phyloP scores from a whole-genome alignment of 2,329 filamentous ascomycete genomes.

The Xylaria multiplex region DNA sequence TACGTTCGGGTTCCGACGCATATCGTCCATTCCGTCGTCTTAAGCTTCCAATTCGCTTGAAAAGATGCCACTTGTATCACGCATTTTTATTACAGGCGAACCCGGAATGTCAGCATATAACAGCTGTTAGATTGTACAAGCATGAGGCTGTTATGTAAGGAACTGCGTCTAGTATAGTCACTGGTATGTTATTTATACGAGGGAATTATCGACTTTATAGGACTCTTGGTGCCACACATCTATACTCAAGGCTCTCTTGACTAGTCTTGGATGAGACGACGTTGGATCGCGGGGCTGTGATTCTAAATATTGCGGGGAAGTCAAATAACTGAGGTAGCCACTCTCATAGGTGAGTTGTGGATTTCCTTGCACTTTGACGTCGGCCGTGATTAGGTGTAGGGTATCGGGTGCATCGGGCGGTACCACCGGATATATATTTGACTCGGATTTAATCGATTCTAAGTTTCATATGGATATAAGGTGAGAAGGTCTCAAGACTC shows the following conservation, averaged over 20 bases:
- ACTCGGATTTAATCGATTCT: constrained; percentile 2
- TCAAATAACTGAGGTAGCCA: not conserved
- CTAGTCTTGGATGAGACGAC: constrained; percentile 6
- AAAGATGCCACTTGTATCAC: not conserved
- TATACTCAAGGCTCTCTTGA: not conserved
- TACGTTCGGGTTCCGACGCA: not conserved
- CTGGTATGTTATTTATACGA: not conserved
- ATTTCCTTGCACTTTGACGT: too few species aligned
- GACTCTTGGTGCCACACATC: too few species aligned
- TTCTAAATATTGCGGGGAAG: constrained; percentile 12
- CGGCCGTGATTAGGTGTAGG: not conserved
- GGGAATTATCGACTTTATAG: not conserved
- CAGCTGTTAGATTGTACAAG: not conserved
- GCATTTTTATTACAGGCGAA: not conserved
- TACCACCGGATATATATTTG: not conserved
- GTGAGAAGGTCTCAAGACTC: too few species aligned
- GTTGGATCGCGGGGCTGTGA: constrained; percentile 22
- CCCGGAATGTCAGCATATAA: too few species aligned
- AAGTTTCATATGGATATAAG: too few species aligned
- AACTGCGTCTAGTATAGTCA: not conserved
- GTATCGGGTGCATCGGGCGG: constrained; percentile 1
- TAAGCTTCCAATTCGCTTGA: not conserved
- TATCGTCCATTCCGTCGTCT: not conserved
- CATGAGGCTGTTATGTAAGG: not conserved
- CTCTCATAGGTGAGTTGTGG: too few species aligned